Evolutionary conservation across 73 alveolate species (phyloP).

Genomic region (Paramecium biaurelia): DNA sequence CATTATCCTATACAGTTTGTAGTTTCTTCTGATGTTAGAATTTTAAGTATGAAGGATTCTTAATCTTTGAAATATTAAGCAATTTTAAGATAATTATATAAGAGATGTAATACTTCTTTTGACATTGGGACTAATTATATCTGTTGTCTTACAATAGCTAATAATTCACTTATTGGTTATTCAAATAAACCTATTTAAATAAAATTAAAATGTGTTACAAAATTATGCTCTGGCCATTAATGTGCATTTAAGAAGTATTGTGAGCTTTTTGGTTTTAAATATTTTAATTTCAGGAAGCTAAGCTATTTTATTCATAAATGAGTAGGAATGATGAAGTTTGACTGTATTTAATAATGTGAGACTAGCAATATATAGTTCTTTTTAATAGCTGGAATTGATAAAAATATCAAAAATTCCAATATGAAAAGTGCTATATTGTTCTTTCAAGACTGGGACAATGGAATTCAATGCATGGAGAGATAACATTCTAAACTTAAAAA

Average conservation of each 20-base stretch:
- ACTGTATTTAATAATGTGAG: neutral
- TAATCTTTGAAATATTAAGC: neutral
- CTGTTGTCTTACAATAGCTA: neutral
- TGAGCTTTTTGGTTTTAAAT: neutral
- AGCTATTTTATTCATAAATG: conserved; percentile 12
- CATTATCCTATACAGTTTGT: neutral
- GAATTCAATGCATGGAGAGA: conserved; percentile 8
- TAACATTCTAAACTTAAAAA: conserved; percentile 3
- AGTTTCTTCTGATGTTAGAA: neutral
- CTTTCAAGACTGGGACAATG: neutral
- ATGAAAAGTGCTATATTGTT: neutral
- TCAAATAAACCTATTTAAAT: neutral
- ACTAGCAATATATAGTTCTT: conserved; percentile 23
- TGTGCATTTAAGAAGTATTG: neutral
- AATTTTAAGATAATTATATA: neutral
- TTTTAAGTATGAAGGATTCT: neutral
- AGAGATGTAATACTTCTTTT: neutral
- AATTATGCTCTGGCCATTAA: neutral
- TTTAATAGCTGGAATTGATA: neutral
- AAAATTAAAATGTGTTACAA: neutral
- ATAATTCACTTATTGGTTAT: neutral
- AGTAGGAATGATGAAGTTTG: neutral
- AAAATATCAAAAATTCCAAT: neutral
- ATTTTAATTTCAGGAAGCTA: neutral
- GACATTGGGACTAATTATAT: neutral